These are phyloP conservation scores for Trichomonascaceae sp. DNA, from an alignment of 1,139 yeast species.

Conservation along the genomic window DNA sequence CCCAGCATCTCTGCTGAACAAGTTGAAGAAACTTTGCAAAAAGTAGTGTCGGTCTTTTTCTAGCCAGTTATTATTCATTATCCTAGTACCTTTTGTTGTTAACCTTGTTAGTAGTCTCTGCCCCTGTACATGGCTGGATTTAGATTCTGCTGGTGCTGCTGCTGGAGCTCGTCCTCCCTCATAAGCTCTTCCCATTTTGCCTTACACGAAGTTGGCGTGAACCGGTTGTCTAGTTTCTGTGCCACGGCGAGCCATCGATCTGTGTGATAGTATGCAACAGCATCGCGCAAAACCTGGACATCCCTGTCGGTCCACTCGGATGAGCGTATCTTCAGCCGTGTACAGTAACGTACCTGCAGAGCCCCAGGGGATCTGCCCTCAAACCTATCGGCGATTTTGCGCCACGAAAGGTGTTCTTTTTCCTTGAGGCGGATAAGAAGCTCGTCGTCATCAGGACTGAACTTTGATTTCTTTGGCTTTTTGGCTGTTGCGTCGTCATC, in stretches of 20 bases:
- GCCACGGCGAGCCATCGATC: slow-evolving; percentile 18
- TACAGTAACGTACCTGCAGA: slow-evolving; percentile 21
- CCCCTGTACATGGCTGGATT: background rate
- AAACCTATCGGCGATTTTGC: slow-evolving; percentile 19
- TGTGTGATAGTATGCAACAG: slow-evolving; percentile 16
- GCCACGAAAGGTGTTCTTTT: slow-evolving; percentile 18
- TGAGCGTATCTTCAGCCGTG: slow-evolving; percentile 16
- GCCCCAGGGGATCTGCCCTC: slow-evolving; percentile 22
- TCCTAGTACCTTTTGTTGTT: background rate
- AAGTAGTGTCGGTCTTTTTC: no score
- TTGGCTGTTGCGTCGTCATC: background rate
- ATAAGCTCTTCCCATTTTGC: slow-evolving; percentile 9
- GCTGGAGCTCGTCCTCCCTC: background rate
- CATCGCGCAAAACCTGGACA: slow-evolving; percentile 11
- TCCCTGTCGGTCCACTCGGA: slow-evolving; percentile 17
- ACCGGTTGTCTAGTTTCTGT: slow-evolving; percentile 15
- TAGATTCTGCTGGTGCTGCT: background rate
- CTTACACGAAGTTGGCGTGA: slow-evolving; percentile 14
- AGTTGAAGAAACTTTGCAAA: background rate
- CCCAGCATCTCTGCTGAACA: background rate
- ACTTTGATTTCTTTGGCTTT: slow-evolving; percentile 14
- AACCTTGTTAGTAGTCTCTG: background rate
- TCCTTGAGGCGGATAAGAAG: slow-evolving; percentile 19
- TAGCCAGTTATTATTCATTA: background rate
- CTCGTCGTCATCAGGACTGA: slow-evolving; percentile 18